These are phyloP conservation scores for Lactarius evosmus DNA, from an alignment of 768 basidiomycete species.

Conservation along the genomic window DNA sequence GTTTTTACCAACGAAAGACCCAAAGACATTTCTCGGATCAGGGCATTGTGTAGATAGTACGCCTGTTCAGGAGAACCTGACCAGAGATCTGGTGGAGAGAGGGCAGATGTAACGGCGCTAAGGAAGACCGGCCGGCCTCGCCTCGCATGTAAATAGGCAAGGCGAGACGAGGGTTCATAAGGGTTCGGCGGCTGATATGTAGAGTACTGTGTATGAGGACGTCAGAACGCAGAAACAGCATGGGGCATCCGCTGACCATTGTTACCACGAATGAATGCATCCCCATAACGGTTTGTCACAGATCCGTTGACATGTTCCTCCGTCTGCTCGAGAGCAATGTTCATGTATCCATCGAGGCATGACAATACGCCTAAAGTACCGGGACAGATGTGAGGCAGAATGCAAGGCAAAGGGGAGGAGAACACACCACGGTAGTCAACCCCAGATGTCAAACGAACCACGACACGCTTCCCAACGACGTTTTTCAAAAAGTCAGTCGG, in stretches of 20 bases:
- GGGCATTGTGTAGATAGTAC: neutral
- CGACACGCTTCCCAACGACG: slow-evolving; percentile 93
- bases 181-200: slow-evolving; percentile 38
- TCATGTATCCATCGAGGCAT: slow-evolving; percentile 99
- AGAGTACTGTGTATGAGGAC: slow-evolving; percentile 50
- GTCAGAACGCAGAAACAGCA: neutral
- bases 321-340: slow-evolving; percentile 95
- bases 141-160: neutral
- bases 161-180: slow-evolving; percentile 8
- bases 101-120: neutral
- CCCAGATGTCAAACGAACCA: slow-evolving; percentile 61
- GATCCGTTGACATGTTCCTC: slow-evolving; percentile 89
- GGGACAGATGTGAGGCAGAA: neutral
- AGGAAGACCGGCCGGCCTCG: neutral
- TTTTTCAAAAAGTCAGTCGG: slow-evolving; percentile 93
- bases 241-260: slow-evolving; percentile 53
- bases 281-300: slow-evolving; percentile 89
- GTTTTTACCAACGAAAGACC: neutral
- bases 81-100: neutral
- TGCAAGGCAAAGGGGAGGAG: slow-evolving; percentile 9
- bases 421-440: slow-evolving; percentile 20
- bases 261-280: slow-evolving; percentile 93
- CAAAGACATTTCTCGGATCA: neutral
- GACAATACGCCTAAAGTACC: slow-evolving; percentile 73
- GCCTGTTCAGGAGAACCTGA: neutral